Conservation (phyloP, 441 rosid genomes). For the Gossypium aridum region DNA sequence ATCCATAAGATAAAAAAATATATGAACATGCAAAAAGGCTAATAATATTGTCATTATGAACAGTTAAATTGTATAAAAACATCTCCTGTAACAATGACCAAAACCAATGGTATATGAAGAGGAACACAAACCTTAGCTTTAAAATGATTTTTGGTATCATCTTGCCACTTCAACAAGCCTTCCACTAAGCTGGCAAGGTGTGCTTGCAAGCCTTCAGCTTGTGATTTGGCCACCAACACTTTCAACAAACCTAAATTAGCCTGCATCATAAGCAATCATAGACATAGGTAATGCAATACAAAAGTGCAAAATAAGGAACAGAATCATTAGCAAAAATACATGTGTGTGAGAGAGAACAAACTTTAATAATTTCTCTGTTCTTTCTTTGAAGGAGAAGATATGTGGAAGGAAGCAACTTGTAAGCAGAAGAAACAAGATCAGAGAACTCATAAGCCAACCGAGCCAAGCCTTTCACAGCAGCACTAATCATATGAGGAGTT, state of each 20-base stretch:
- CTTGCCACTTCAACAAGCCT: slow-evolving; percentile 89
- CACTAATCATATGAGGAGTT: slow-evolving; percentile 96
- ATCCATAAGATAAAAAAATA: neutral
- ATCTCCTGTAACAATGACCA: neutral
- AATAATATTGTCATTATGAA: neutral
- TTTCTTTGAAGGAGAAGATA: slow-evolving; percentile 79
- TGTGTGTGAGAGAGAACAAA: slow-evolving; percentile 20
- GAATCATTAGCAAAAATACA: slow-evolving; percentile 2
- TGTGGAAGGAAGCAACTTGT: slow-evolving; percentile 76
- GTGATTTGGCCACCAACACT: slow-evolving; percentile 92
- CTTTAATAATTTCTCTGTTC: slow-evolving; percentile 86
- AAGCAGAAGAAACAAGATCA: slow-evolving; percentile 77
- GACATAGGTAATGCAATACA: slow-evolving; percentile 5
- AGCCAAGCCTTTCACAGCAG: slow-evolving; percentile 92
- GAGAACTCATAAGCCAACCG: slow-evolving; percentile 92
- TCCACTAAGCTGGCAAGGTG: slow-evolving; percentile 71
- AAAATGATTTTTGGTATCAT: slow-evolving; percentile 73
- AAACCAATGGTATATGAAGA: neutral
- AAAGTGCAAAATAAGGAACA: neutral
- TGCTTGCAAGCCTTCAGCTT: slow-evolving; percentile 63
- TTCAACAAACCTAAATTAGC: slow-evolving; percentile 87
- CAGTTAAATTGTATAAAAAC: neutral
- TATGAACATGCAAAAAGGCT: neutral
- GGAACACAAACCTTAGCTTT: slow-evolving; percentile 68
- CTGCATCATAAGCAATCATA: slow-evolving; percentile 39